phyloP scores from a whole-genome alignment of 1,284 basidiomycete species.

The Rhodotorula sp. region DNA sequence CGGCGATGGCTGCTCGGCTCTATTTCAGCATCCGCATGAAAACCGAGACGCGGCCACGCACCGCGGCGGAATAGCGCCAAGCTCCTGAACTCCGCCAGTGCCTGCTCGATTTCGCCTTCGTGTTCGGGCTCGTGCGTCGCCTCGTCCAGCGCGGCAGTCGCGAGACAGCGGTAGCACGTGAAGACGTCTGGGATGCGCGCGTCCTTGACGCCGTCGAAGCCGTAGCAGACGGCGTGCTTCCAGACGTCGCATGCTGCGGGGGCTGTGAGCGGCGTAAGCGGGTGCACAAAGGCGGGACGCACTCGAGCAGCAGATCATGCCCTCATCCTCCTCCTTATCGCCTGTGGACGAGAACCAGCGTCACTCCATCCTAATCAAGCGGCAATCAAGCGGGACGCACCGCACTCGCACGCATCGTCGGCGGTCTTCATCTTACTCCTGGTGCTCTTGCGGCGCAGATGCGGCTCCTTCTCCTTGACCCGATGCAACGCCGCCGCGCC shows the following conservation, averaged over 20 bases:
- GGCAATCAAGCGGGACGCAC: background rate
- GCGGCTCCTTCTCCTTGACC: background rate
- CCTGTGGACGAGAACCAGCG: background rate
- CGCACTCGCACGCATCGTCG: constrained; percentile 28
- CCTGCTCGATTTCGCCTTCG: constrained; percentile 23
- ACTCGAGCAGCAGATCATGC: constrained; percentile 31
- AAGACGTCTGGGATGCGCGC: constrained; percentile 28
- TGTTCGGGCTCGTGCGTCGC: constrained; percentile 8
- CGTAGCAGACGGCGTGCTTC: constrained; percentile 37
- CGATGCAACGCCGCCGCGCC: background rate
- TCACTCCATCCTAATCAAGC: background rate
- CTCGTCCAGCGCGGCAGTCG: constrained; percentile 10
- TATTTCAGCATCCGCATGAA: too few species aligned
- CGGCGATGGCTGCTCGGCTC: constrained; percentile 9
- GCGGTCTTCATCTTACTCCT: background rate
- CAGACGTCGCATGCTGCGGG: constrained; percentile 25
- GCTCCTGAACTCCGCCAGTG: constrained; percentile 21
- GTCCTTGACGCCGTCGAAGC: constrained; percentile 10
- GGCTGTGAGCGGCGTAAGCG: background rate
- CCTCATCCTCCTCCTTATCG: constrained; percentile 24
- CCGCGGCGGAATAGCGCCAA: constrained; percentile 35
- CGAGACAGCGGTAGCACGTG: constrained; percentile 30
- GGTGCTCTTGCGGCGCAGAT: background rate
- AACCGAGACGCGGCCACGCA: background rate
- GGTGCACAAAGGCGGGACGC: background rate